Evolutionary conservation across 805 yeast genomes (phyloP), one percentile per base, ranked within the genome.

Genomic region (Ogataea henricii): DNA sequence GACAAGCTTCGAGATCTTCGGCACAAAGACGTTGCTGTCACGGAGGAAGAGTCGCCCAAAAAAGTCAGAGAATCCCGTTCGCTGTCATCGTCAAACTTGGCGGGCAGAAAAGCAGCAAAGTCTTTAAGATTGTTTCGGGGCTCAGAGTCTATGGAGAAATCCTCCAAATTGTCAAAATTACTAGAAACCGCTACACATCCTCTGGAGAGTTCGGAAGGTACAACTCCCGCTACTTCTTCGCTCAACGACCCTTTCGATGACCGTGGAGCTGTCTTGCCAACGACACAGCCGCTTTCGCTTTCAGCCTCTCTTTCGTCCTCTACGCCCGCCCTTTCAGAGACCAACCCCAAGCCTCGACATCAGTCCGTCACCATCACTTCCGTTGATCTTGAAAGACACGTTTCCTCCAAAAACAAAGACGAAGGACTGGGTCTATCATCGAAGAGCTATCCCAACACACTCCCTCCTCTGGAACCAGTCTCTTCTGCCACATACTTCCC

Each of bases 401-500:
- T 27, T n/a, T 9, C 17, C n/a, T n/a, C 32, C 4, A 14, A 18
- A 10, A 6, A 36, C 10, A 26, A 23, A 9, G 47, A 41, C 30
- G n/a, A 37, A 5, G 12, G 18, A 44, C 18, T 21, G 7, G 25
- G 35, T 4, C 13, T 22, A 6, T 38, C 54, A 3, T 3, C 45
- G 9, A 26, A 20, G 21, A 35, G 35, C 7, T 48, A 29, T 41
- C 36, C 57, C 3, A 20, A 48, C 17, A 46, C 55, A 6, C 17
- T 62, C 21, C 55, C 65, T 17, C 56, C 66, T 0, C 55, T 80
- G 38, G 85, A 83, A 49, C 87, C 88, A 0, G 78, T 82, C 0
- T 81, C 87, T 0, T 80, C 86, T 1, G 89, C 89, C 0, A 82
- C 88, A 0, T 85, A 83, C 59, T 76, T 82, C 47, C 90, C 90